phyloP scores from a whole-genome alignment of 2,329 filamentous ascomycete genomes.

The Colletotrichum sansevieriae region DNA sequence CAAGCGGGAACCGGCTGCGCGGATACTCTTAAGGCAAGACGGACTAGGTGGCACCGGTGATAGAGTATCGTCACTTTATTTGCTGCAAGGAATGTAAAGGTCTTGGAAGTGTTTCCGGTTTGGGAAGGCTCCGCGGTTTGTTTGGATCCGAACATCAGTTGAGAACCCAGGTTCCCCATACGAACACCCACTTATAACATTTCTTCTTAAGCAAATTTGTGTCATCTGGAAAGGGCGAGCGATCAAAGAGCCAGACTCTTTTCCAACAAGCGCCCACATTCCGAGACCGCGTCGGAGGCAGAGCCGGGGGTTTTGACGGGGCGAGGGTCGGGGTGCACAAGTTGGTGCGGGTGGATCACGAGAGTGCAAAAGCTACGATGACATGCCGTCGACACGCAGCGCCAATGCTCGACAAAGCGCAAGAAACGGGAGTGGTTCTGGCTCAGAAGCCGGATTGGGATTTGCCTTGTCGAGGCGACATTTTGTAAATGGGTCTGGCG shows the following conservation, averaged over 20 bases:
- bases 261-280: not conserved
- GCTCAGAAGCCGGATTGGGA: too few species aligned
- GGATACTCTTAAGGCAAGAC: constrained; percentile 12
- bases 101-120: constrained; percentile 29
- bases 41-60: constrained; percentile 16
- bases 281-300: not conserved
- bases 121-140: constrained; percentile 24
- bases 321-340: not conserved
- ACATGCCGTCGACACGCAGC: not conserved
- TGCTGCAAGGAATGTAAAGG: constrained; percentile 19
- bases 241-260: not conserved
- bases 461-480: not conserved
- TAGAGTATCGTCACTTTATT: constrained; percentile 20
- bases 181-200: constrained; percentile 1
- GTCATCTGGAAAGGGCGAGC: constrained; percentile 17
- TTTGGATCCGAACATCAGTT: not conserved
- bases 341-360: too few species aligned
- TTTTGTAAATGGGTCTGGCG: not conserved
- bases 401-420: not conserved
- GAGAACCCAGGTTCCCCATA: not conserved
- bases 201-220: constrained; percentile 33
- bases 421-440: too few species aligned
- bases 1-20: constrained; percentile 3
- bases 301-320: not conserved
- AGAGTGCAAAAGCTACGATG: not conserved